Base-by-base conservation (phyloP, 2,329 filamentous ascomycete species). In the Cryphonectria carpinicola region DNA sequence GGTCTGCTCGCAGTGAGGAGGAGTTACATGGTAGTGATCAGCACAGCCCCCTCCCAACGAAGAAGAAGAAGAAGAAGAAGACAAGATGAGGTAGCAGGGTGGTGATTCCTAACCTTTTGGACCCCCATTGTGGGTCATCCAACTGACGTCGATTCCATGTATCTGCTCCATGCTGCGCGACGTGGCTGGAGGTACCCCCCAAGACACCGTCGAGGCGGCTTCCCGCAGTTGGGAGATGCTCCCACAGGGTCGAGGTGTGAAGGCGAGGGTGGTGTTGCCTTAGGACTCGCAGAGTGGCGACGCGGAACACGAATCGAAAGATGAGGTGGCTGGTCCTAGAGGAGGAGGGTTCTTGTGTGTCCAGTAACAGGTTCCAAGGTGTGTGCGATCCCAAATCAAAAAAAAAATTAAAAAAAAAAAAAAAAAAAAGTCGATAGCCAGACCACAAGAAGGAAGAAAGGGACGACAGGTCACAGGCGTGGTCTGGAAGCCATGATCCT, bases 81-180 rank as follows among this genome's bases (percentile, higher is more conserved):
- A 11, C 8, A 28, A 19, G 52, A 35, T 39, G 25, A 35, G 25
- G 25, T 13, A 54, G 37, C 66, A n/a, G 52, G 46, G 35, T 19
- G n/a, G 41, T 68, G 65, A 65, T 70, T 82, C 87, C 81, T 86
- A 93, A 93, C 94, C 93, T 91, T 92, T 94, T 74, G 90, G 89
- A 76, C 91, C 89, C 79, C 93, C 92, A 19, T 72, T 66, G 82
- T 96, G 92, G 76, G 87, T 87, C 85, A 97, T 92, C 94, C 94
- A 97, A 81, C 92, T 94, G 78, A 97, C 93, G 82, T 97, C 94
- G 78, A 97, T 88, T 75, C 91, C 91, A 80, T 94, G 90, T 74
- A 93, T 88, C 76, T 92, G 90, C 82, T 95, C 93, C 93, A 95
- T 95, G 73, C 75, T 84, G 78, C 2, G 49, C 58, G 67, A 28